phyloP scores from a whole-genome alignment of 352 stramenopile genomes.

The Globisporangium splendens region DNA sequence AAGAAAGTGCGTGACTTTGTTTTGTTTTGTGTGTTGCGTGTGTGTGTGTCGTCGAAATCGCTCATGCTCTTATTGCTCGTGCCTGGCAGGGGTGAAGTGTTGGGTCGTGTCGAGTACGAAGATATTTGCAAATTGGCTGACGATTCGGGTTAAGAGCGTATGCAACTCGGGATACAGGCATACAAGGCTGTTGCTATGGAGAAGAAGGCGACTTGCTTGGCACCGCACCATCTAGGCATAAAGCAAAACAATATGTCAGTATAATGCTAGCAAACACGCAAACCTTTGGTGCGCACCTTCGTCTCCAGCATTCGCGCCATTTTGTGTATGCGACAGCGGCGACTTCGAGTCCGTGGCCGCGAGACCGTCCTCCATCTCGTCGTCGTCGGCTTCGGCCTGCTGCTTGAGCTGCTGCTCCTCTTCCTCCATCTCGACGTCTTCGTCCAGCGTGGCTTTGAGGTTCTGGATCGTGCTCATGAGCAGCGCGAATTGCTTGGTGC shows the following conservation, averaged over 20 bases:
- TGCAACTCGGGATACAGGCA: no score
- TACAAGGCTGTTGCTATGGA: not conserved
- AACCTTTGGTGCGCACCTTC: constrained; percentile 5
- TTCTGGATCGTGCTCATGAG: constrained; percentile 85
- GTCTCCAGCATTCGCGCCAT: constrained; percentile 10
- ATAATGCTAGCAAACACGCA: not conserved
- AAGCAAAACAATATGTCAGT: not conserved
- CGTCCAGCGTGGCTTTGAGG: constrained; percentile 71
- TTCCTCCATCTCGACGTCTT: constrained; percentile 61
- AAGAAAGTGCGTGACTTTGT: constrained; percentile 30
- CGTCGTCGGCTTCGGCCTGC: constrained; percentile 41
- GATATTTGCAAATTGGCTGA: constrained; percentile 74
- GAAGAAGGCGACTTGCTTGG: constrained; percentile 16
- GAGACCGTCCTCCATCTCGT: constrained; percentile 65
- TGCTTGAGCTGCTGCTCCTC: constrained; percentile 39
- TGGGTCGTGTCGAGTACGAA: constrained; percentile 81
- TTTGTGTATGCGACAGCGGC: constrained; percentile 7
- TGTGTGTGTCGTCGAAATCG: not conserved
- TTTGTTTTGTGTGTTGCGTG: not conserved
- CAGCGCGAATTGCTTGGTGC: constrained; percentile 77
- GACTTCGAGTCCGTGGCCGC: constrained; percentile 3
- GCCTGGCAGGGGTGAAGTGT: constrained; percentile 41
- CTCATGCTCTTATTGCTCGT: not conserved
- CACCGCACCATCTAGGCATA: constrained; percentile 6
- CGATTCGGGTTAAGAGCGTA: constrained; percentile 14